Percentiles rank a stretch among this genome's conserved stretches.
These are phyloP conservation scores for Phytophthora aleatoria DNA, from an alignment of 352 stramenopile species.

Conservation along the genomic window DNA sequence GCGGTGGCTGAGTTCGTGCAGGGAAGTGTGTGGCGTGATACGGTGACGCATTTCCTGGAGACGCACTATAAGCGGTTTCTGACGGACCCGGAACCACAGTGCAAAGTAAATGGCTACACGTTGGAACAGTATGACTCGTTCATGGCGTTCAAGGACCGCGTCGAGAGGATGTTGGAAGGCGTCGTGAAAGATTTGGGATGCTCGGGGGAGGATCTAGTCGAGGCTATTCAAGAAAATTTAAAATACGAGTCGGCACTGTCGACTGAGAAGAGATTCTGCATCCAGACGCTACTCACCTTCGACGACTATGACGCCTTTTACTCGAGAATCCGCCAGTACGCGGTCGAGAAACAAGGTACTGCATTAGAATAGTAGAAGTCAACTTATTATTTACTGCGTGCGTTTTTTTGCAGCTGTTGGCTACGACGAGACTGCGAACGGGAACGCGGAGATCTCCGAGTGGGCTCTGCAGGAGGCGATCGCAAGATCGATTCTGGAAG, in stretches of 20 bases:
- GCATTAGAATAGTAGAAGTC: too few species aligned
- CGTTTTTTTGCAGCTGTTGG: constrained; percentile 19
- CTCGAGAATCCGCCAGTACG: constrained; percentile 59
- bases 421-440: constrained; percentile 1
- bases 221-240: constrained; percentile 48
- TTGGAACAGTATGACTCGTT: constrained; percentile 74
- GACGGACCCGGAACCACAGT: constrained; percentile 19
- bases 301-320: constrained; percentile 72
- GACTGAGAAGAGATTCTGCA: constrained; percentile 60
- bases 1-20: constrained; percentile 76
- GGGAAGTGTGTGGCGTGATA: constrained; percentile 52
- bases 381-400: background rate
- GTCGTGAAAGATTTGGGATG: constrained; percentile 68
- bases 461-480: constrained; percentile 75
- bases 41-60: constrained; percentile 59
- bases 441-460: constrained; percentile 42
- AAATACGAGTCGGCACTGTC: constrained; percentile 37
- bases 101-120: constrained; percentile 41
- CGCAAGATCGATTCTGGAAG: constrained; percentile 70
- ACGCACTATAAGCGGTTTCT: constrained; percentile 62
- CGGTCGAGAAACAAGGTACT: constrained; percentile 44
- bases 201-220: constrained; percentile 58
- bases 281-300: constrained; percentile 77
- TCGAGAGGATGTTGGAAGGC: constrained; percentile 64
- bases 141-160: constrained; percentile 70